Evolutionary conservation across 1,284 basidiomycete genomes (phyloP), one percentile per base, ranked within the genome.

Genomic region (Austroboletus niveus): DNA sequence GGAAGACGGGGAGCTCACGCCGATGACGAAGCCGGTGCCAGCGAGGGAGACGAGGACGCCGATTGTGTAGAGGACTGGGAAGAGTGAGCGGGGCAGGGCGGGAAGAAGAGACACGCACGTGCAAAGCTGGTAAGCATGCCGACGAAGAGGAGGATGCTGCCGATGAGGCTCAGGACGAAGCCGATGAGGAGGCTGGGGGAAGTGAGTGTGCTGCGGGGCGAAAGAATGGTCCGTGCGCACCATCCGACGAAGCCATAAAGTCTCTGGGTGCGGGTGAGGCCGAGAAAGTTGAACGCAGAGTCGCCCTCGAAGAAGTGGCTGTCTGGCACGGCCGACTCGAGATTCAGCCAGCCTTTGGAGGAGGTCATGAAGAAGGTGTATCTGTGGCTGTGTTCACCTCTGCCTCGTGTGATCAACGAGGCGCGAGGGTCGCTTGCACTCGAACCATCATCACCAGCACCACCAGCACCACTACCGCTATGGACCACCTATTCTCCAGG

Each of bases 21-120:
- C 92, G 60, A 95, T 83, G 63, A 96, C 72, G 75, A 95, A 96
- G 2, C 93, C 94, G 0, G 93, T 95, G 27, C 93, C 94, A 53
- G 90, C 70, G 47, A 98, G 80, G 10, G 89, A 87, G 51, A 96
- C 71, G 54, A 97, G 70, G 47, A 91, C 89, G 31, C 94, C 95
- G 40, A 96, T 57, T 30, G 79, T 82, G 74, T 94, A 98, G 40
- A 98, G 76, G 12, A 89, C 88, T 92, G 66, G 17, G 24, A 20
- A 39, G 35, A 42, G 38, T 35, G 54, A 40, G 15, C 20, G 47
- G 38, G 47, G 38, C 3, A 41, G 17, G 47, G 24, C 0, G 15
- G 22, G 43, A 15, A 11, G 15, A 35, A 15, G 20, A n/a, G 5
- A 14, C 8, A 77, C 88, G 58, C 58, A 92, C 92, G 71, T 32